These are phyloP conservation scores for Capsella bursapastoris DNA, from an alignment of 345 rosid genomes.

Conservation along the genomic window DNA sequence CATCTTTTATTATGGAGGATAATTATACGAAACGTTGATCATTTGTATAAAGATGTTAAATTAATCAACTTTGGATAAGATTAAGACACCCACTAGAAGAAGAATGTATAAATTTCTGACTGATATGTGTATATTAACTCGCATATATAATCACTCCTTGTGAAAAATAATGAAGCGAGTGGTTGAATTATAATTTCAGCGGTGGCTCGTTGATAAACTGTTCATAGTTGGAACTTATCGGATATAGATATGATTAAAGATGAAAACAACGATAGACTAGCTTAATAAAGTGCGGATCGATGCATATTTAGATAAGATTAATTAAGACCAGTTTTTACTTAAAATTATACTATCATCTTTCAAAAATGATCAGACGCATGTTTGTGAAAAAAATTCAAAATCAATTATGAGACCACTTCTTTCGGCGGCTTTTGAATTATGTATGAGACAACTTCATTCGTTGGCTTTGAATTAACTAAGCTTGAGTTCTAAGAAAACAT, in stretches of 20 bases:
- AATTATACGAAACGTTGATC: constrained; percentile 26
- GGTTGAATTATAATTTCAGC: neutral
- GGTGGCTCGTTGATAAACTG: neutral
- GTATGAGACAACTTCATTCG: neutral
- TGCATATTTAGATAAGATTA: no score
- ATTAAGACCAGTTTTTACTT: neutral
- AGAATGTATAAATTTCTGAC: constrained; percentile 13
- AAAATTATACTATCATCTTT: neutral
- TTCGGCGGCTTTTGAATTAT: neutral
- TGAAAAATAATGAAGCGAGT: neutral
- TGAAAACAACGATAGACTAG: neutral
- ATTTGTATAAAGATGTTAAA: constrained; percentile 30
- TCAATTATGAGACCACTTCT: neutral
- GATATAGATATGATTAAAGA: neutral
- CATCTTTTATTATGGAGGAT: constrained; percentile 25
- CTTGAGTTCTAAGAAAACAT: neutral
- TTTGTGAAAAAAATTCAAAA: neutral
- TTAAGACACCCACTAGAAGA: constrained; percentile 33
- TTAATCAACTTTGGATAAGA: constrained; percentile 37
- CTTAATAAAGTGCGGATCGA: neutral
- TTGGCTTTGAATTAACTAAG: neutral
- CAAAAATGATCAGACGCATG: neutral
- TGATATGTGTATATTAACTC: constrained; percentile 20
- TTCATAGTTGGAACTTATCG: neutral
- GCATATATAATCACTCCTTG: neutral